Evolutionary conservation across 2,329 filamentous ascomycete genomes (phyloP).

Genomic region (Lomentospora prolificans): DNA sequence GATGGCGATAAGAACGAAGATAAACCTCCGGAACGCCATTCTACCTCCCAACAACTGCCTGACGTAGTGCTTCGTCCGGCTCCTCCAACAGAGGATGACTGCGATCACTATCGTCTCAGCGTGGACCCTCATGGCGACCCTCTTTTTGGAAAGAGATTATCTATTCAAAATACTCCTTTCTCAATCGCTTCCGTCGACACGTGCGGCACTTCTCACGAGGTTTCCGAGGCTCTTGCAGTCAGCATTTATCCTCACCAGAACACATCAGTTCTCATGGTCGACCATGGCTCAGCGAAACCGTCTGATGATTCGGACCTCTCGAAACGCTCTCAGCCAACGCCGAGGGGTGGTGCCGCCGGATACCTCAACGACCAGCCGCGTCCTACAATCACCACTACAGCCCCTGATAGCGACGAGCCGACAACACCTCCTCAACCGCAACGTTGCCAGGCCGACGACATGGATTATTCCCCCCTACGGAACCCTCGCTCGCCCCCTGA

Average conservation of each 20-base stretch:
- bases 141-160: conserved; percentile 41
- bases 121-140: conserved; percentile 44
- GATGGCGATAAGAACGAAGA: too few relatives aligned
- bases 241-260: conserved; percentile 57
- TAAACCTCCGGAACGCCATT: background rate
- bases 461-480: conserved; percentile 49
- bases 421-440: conserved; percentile 42
- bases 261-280: conserved; percentile 50
- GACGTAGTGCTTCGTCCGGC: background rate
- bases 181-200: conserved; percentile 52
- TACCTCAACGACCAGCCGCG: background rate
- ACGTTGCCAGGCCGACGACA: conserved; percentile 35
- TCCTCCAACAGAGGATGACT: background rate
- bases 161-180: conserved; percentile 51
- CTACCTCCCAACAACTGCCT: background rate
- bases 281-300: conserved; percentile 39
- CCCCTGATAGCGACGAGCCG: conserved; percentile 28
- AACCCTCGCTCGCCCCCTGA: conserved; percentile 52
- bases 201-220: conserved; percentile 49
- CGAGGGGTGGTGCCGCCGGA: background rate
- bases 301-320: conserved; percentile 33
- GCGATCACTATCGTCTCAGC: conserved; percentile 22
- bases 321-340: background rate
- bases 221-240: conserved; percentile 53
- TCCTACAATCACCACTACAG: conserved; percentile 28